Base-by-base conservation (phyloP, 192 early-diverging fungal species). In the Coemansia sp. region DNA sequence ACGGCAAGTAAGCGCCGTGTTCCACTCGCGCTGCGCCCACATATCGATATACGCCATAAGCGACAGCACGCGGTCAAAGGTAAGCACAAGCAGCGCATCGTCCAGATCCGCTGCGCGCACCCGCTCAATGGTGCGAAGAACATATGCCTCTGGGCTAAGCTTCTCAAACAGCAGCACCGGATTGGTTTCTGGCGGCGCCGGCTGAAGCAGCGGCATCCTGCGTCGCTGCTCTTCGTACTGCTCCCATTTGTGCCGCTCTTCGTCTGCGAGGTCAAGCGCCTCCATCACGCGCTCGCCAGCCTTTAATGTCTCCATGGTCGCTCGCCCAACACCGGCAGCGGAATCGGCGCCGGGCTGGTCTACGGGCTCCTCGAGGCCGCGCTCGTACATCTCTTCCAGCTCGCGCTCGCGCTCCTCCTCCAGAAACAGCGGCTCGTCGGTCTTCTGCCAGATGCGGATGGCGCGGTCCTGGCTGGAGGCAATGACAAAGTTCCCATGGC, bases 391-490 rank as follows among this genome's bases (percentile, higher is more conserved):
- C 68, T 95, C 90, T 62, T 99, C 97, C 51, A 96, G 71, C 72
- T 96, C 93, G 53, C 90, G 88, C 74, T 99, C 95, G 31, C 93
- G 86, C 74, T 99, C 97, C 84, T 99, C 97, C 70, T 96, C 93
- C 49, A 97, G 81, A 61, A 93, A 93, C 55, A 99, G 87, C 58
- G 88, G 93, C 67, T 98, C 97, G 41, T 99, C 97, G 7, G 97
- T 94, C 74, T 90, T 90, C 65, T 93, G 93, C 97, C 96, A 98
- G 23, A 97, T 80, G 59, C 96, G 88, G 66, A 99, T 88, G 27
- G 94, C 93, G 25, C 92, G 88, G 78, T 99, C 97, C 65, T 97
- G 97, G 25, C 94, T 90, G 1, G 86, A 90, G 4, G 94, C 88
- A 5, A 94, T 89, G 4, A 98, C 84, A 74, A 94, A 92, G 57